Percentiles rank a stretch among this genome's conserved stretches.
Evolutionary conservation across 2,329 filamentous ascomycete species (phyloP).

Genomic region (Samsoniella hepiali): DNA sequence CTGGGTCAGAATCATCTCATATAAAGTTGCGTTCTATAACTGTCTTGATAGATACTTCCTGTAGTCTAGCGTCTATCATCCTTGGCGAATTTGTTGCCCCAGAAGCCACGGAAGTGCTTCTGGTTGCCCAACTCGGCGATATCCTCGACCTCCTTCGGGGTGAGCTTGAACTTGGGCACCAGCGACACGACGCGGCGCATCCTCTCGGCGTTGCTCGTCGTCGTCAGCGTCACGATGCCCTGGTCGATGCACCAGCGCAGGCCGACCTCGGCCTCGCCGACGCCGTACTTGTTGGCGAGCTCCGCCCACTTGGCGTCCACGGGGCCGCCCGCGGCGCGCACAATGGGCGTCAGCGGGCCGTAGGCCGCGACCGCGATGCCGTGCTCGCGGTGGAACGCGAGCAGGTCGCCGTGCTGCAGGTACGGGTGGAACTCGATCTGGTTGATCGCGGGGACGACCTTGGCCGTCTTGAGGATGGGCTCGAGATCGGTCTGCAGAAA

Average conservation of each 20-base stretch:
- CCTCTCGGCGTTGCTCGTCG: slow-evolving; percentile 55
- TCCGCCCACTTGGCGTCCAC: slow-evolving; percentile 48
- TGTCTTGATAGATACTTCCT: not conserved
- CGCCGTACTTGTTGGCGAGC: slow-evolving; percentile 57
- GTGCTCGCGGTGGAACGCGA: slow-evolving; percentile 56
- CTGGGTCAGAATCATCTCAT: too few species aligned
- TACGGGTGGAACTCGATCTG: slow-evolving; percentile 82
- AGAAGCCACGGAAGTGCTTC: slow-evolving; percentile 62
- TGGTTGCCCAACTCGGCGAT: slow-evolving; percentile 54
- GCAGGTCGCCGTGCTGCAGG: slow-evolving; percentile 59
- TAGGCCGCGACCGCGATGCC: slow-evolving; percentile 57
- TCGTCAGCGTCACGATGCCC: slow-evolving; percentile 57
- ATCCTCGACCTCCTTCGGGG: slow-evolving; percentile 53
- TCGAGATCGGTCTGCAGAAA: slow-evolving; percentile 59
- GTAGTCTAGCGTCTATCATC: slow-evolving; percentile 42
- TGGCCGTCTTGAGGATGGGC: slow-evolving; percentile 54
- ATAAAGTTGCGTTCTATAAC: too few species aligned
- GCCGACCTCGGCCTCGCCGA: slow-evolving; percentile 53
- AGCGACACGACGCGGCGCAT: slow-evolving; percentile 53
- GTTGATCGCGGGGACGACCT: slow-evolving; percentile 65
- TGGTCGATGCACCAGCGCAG: slow-evolving; percentile 60
- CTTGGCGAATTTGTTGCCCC: slow-evolving; percentile 48
- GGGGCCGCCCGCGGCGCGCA: slow-evolving; percentile 48
- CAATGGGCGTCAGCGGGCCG: slow-evolving; percentile 51
- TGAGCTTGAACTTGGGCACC: slow-evolving; percentile 55